A percentile compares a stretch with the other conserved stretches of the same genome.
Evolutionary conservation across 2,329 filamentous ascomycete genomes (phyloP).

Genomic region (Pseudogymnoascus sp.): DNA sequence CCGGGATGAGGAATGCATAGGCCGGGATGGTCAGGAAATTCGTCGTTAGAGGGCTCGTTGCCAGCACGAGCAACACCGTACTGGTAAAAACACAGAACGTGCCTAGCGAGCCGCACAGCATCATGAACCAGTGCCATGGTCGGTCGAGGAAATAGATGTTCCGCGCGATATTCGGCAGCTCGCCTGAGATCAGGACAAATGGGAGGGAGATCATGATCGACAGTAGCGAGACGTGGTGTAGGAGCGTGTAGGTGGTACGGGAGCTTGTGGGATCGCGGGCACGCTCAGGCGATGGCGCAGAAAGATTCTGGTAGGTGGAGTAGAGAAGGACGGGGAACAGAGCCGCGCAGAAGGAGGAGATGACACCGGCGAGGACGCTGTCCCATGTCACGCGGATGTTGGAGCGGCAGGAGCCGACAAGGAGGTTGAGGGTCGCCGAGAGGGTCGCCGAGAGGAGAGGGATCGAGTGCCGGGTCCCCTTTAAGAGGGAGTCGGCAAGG

Average conservation of each 20-base stretch:
- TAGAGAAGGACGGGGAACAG: conserved; percentile 44
- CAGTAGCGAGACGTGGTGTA: conserved; percentile 45
- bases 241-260: conserved; percentile 42
- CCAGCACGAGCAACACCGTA: conserved; percentile 41
- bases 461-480: conserved; percentile 39
- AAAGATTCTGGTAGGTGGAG: conserved; percentile 41
- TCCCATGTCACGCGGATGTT: conserved; percentile 44
- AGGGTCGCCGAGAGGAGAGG: conserved; percentile 43
- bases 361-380: conserved; percentile 43
- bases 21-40: conserved; percentile 43
- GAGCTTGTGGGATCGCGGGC: conserved; percentile 30
- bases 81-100: conserved; percentile 41
- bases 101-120: conserved; percentile 40
- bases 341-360: conserved; percentile 44
- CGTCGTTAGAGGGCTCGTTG: conserved; percentile 43
- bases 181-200: conserved; percentile 42
- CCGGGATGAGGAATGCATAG: conserved; percentile 40
- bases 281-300: conserved; percentile 16
- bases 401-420: conserved; percentile 40
- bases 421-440: conserved; percentile 43
- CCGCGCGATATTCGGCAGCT: conserved; percentile 39
- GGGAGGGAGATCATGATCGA: conserved; percentile 42
- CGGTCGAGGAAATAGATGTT: conserved; percentile 50
- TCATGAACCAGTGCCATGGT: conserved; percentile 49
- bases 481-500: conserved; percentile 40